phyloP scores from a whole-genome alignment of 1,284 basidiomycete species.

The Xerocomus cyaneibrunnescens region DNA sequence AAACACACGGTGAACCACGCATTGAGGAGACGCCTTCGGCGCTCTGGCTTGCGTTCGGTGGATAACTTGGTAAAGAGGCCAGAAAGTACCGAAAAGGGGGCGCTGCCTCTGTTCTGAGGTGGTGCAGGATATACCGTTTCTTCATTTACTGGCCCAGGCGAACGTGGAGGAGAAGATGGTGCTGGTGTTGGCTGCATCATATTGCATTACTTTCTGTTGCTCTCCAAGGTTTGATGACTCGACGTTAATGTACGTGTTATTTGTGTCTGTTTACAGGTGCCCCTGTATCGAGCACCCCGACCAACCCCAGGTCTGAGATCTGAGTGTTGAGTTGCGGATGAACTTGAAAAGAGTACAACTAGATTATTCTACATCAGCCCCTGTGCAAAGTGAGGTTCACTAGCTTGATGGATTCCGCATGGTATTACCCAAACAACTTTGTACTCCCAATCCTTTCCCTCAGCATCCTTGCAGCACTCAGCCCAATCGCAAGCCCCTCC shows the following conservation, averaged over 20 bases:
- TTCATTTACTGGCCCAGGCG: constrained; percentile 23
- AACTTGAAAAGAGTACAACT: too few species aligned
- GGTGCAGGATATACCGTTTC: constrained; percentile 47
- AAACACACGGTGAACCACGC: constrained; percentile 75
- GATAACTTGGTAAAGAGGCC: constrained; percentile 70
- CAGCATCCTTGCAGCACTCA: constrained; percentile 30
- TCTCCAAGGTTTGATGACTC: not conserved
- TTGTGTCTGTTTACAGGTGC: constrained; percentile 15
- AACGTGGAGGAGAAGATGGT: constrained; percentile 39
- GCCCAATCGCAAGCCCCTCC: constrained; percentile 34
- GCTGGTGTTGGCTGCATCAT: constrained; percentile 61
- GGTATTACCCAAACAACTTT: constrained; percentile 5
- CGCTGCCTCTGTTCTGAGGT: constrained; percentile 61
- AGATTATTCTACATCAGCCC: too few species aligned
- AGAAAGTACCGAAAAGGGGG: constrained; percentile 65
- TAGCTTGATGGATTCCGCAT: not conserved
- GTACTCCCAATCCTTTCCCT: constrained; percentile 23
- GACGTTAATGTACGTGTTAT: constrained; percentile 15
- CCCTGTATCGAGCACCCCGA: too few species aligned
- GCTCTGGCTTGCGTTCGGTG: constrained; percentile 67
- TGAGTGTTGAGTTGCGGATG: too few species aligned
- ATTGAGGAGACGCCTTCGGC: constrained; percentile 58
- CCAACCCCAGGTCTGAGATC: too few species aligned
- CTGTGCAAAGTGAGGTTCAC: too few species aligned
- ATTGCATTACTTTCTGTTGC: not conserved